phyloP scores from a whole-genome alignment of 495 filamentous ascomycete species.

The Sporormia fimetaria region DNA sequence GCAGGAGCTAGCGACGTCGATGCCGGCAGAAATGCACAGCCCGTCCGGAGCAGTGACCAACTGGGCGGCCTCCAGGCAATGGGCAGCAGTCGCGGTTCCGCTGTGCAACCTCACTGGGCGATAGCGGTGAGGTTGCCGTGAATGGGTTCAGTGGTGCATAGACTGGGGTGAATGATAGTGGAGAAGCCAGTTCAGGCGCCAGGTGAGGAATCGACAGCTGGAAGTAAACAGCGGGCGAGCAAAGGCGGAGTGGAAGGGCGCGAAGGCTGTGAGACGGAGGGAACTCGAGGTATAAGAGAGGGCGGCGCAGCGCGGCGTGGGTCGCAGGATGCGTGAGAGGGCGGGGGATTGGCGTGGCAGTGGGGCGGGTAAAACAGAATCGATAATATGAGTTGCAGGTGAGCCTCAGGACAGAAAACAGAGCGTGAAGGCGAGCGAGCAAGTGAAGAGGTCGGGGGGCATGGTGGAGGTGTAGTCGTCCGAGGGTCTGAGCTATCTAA shows the following conservation, averaged over 20 bases:
- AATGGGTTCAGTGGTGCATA: slow-evolving; percentile 5
- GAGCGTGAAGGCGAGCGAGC: slow-evolving; percentile 2
- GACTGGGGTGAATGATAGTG: not conserved
- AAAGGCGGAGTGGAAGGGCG: slow-evolving; percentile 13
- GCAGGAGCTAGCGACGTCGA: slow-evolving; percentile 13
- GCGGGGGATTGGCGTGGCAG: slow-evolving; percentile 8
- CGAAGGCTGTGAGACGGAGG: not conserved
- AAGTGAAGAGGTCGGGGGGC: slow-evolving; percentile 4
- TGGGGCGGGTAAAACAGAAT: slow-evolving; percentile 17
- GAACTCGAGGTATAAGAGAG: slow-evolving; percentile 20
- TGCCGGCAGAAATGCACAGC: slow-evolving; percentile 19
- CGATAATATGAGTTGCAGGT: no score
- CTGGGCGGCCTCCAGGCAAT: no score
- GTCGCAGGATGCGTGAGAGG: not conserved
- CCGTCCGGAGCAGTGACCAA: slow-evolving; percentile 14
- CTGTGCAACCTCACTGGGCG: slow-evolving; percentile 1
- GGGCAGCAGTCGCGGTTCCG: no score
- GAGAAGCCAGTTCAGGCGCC: not conserved
- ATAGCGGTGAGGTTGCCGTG: not conserved
- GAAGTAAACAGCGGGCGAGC: slow-evolving; percentile 1
- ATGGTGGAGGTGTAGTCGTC: not conserved
- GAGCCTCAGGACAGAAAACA: slow-evolving; percentile 16
- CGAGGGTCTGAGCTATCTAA: slow-evolving; percentile 2
- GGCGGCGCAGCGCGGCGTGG: slow-evolving; percentile 12
- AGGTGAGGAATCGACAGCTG: not conserved